These are phyloP conservation scores for Saturnispora zaruensis DNA, from an alignment of 805 yeast species.

Conservation along the genomic window DNA sequence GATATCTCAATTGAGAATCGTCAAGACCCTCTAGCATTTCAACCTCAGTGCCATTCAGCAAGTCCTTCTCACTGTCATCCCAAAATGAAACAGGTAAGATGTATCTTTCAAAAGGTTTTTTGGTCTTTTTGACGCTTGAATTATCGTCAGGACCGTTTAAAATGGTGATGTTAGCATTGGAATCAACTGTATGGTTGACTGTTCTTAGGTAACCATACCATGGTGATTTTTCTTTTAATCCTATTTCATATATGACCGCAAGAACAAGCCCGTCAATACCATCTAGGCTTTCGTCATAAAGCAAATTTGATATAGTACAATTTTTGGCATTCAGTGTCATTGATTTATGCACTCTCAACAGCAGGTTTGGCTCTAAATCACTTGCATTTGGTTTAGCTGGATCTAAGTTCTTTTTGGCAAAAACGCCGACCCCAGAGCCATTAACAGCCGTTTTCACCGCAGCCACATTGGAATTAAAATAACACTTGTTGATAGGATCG, in stretches of 20 bases:
- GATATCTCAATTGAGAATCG: slow-evolving; percentile 32
- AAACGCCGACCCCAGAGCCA: slow-evolving; percentile 63
- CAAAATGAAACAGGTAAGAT: slow-evolving; percentile 60
- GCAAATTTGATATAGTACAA: slow-evolving; percentile 55
- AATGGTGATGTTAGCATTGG: slow-evolving; percentile 1
- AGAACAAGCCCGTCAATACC: slow-evolving; percentile 63
- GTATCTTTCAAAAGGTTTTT: slow-evolving; percentile 24
- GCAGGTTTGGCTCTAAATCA: slow-evolving; percentile 21
- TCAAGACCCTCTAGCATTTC: slow-evolving; percentile 54
- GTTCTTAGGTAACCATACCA: slow-evolving; percentile 64
- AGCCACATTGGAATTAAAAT: slow-evolving; percentile 42
- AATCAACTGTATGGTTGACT: slow-evolving; percentile 28
- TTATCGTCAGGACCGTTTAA: slow-evolving; percentile 1
- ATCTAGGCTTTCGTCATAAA: slow-evolving; percentile 48
- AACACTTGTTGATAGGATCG: slow-evolving; percentile 36
- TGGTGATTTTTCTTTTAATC: slow-evolving; percentile 57
- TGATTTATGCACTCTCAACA: slow-evolving; percentile 55
- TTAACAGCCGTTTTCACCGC: slow-evolving; percentile 37
- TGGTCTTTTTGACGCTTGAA: slow-evolving; percentile 13
- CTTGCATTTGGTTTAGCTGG: slow-evolving; percentile 22
- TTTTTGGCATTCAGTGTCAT: slow-evolving; percentile 51
- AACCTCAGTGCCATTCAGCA: slow-evolving; percentile 53
- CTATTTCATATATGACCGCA: slow-evolving; percentile 63
- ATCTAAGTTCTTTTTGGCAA: slow-evolving; percentile 32
- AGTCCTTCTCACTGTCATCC: slow-evolving; percentile 39